Evolutionary conservation across 257 asterid species (phyloP).

Genomic region (Gardenia jasminoides): DNA sequence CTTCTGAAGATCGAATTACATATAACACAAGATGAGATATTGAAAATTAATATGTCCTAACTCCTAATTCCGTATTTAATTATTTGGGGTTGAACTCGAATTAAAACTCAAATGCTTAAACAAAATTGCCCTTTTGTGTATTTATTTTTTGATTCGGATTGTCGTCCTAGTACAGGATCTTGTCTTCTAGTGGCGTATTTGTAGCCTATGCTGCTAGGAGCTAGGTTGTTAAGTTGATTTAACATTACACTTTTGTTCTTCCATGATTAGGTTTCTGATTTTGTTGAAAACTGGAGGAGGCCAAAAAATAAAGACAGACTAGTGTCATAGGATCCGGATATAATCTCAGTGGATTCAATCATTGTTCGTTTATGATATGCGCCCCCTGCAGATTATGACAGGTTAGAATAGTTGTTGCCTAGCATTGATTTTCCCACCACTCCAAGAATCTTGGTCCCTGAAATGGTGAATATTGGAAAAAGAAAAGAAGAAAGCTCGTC

Average conservation of each 20-base stretch:
- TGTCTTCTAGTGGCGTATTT: neutral
- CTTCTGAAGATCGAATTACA: neutral
- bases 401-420: slow-evolving; percentile 52
- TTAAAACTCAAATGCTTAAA: neutral
- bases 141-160: neutral
- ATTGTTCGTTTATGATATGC: slow-evolving; percentile 37
- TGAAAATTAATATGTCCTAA: neutral
- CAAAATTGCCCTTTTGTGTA: neutral
- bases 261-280: neutral
- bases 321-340: slow-evolving; percentile 59
- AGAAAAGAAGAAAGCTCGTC: slow-evolving; percentile 10
- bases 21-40: neutral
- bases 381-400: slow-evolving; percentile 37
- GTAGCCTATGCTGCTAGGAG: neutral
- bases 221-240: neutral
- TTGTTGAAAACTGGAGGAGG: slow-evolving; percentile 26
- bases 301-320: slow-evolving; percentile 9
- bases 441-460: slow-evolving; percentile 35
- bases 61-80: neutral
- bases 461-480: slow-evolving; percentile 19
- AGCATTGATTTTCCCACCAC: slow-evolving; percentile 50
- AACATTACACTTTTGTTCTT: neutral
- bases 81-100: neutral
- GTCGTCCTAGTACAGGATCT: neutral
- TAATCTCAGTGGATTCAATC: slow-evolving; percentile 49